A percentile compares a stretch with the other conserved stretches of the same genome.
Conservation (phyloP, 768 basidiomycete genomes). For the Candolleomyces aberdarensis region DNA sequence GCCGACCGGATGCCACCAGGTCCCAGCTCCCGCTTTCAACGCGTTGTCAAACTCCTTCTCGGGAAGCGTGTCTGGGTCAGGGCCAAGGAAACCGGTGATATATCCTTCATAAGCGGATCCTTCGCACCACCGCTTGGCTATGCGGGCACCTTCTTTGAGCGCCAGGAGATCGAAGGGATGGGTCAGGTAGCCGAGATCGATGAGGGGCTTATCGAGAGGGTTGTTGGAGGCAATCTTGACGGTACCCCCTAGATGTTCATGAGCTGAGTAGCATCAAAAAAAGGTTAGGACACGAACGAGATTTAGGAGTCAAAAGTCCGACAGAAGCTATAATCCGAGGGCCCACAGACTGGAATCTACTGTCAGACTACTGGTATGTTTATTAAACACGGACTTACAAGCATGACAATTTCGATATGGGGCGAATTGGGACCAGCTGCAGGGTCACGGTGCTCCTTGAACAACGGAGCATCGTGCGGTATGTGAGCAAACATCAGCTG, state of each 20-base stretch:
- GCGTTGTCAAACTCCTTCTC: neutral
- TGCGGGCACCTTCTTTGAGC: conserved; percentile 17
- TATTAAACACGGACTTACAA: neutral
- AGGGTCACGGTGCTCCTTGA: conserved; percentile 7
- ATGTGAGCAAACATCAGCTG: conserved; percentile 15
- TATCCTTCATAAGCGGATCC: neutral
- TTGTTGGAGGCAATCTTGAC: conserved; percentile 7
- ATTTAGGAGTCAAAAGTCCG: neutral
- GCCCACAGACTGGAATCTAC: neutral
- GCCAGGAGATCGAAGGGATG: conserved; percentile 20
- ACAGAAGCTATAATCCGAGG: neutral
- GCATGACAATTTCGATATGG: conserved; percentile 13
- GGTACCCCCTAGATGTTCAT: conserved; percentile 13
- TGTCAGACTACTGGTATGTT: conserved; percentile 10
- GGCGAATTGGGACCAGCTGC: conserved; percentile 13
- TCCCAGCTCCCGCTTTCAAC: neutral
- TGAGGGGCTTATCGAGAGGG: conserved; percentile 19
- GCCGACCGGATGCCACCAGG: conserved; percentile 20
- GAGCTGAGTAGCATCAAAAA: conserved; percentile 3
- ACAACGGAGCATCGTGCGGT: conserved; percentile 4
- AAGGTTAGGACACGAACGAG: neutral
- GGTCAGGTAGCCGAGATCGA: conserved; percentile 19
- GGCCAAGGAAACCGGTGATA: neutral
- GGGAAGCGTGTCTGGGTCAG: neutral
- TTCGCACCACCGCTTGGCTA: neutral